phyloP scores from a whole-genome alignment of 768 basidiomycete species.

The Tulasnella sp. region DNA sequence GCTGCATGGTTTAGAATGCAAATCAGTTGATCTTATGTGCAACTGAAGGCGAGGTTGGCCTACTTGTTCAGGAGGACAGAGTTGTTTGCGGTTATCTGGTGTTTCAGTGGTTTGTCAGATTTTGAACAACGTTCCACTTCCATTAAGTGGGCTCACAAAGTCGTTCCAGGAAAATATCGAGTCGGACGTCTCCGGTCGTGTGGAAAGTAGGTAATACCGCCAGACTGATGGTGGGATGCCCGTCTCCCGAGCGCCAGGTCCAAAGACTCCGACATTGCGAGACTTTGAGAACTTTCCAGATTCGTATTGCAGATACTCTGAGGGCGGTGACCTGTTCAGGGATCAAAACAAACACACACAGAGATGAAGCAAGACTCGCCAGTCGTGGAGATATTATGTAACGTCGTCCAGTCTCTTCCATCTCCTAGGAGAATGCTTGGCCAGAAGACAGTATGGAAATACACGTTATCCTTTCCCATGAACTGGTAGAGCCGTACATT shows the following conservation, averaged over 20 bases:
- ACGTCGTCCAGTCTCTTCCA: conserved; percentile 82
- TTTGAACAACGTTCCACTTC: too few species aligned
- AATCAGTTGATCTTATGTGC: not conserved
- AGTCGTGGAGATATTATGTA: conserved; percentile 91
- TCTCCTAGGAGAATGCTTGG: conserved; percentile 85
- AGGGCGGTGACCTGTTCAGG: too few species aligned
- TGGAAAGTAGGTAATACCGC: conserved; percentile 90
- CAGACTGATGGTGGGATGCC: conserved; percentile 90
- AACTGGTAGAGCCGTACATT: conserved; percentile 92
- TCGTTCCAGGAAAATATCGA: conserved; percentile 96
- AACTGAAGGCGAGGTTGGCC: conserved; percentile 18
- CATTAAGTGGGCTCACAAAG: conserved; percentile 76
- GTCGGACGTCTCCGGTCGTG: conserved; percentile 87
- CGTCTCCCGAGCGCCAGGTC: conserved; percentile 85
- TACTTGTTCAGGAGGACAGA: conserved; percentile 89
- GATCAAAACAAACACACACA: not conserved
- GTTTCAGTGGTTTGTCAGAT: too few species aligned
- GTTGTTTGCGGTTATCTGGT: conserved; percentile 82
- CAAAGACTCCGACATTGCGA: conserved; percentile 92
- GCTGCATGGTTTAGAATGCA: conserved; percentile 31
- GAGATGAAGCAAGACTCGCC: conserved; percentile 38
- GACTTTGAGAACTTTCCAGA: conserved; percentile 99
- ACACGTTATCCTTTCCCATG: conserved; percentile 99
- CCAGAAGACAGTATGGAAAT: conserved; percentile 95
- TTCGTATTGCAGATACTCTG: conserved; percentile 97